A percentile compares a stretch with the other conserved stretches of the same genome.
Evolutionary conservation across 192 early-diverging fungal species (phyloP).

Genomic region (Coemansia aciculifera): DNA sequence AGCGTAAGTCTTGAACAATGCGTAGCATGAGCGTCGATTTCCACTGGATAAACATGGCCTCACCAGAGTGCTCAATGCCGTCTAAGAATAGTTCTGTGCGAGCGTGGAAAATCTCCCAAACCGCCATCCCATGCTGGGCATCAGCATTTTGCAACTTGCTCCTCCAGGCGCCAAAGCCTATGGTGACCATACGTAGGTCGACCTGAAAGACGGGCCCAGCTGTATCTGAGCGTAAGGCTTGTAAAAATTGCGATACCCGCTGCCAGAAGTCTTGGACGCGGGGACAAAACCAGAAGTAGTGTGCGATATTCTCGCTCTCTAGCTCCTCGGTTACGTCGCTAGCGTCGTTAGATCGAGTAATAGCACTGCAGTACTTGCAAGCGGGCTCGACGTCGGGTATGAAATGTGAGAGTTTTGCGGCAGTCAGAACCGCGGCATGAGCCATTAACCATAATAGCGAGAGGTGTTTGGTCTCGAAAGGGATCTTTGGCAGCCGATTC

Average conservation of each 20-base stretch:
- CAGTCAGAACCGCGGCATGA: no score
- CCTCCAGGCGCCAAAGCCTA: background rate
- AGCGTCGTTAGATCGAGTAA: no score
- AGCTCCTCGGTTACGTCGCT: no score
- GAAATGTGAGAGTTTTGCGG: no score
- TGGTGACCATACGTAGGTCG: background rate
- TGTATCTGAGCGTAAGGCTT: no score
- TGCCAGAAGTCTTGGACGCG: no score
- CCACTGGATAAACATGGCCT: background rate
- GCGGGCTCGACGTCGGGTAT: no score
- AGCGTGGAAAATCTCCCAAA: background rate
- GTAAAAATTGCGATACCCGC: no score
- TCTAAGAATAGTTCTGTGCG: background rate
- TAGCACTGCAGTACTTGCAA: no score
- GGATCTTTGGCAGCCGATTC: background rate
- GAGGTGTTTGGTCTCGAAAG: background rate
- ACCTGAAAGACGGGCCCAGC: background rate
- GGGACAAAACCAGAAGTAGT: no score
- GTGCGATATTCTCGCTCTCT: no score
- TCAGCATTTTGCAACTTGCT: background rate
- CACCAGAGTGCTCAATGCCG: background rate
- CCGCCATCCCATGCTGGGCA: background rate
- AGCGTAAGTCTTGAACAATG: background rate
- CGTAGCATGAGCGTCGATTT: background rate
- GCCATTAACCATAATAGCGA: background rate